These are phyloP conservation scores for Alternaria burnsii DNA, from an alignment of 2,329 filamentous ascomycete genomes.

Conservation along the genomic window DNA sequence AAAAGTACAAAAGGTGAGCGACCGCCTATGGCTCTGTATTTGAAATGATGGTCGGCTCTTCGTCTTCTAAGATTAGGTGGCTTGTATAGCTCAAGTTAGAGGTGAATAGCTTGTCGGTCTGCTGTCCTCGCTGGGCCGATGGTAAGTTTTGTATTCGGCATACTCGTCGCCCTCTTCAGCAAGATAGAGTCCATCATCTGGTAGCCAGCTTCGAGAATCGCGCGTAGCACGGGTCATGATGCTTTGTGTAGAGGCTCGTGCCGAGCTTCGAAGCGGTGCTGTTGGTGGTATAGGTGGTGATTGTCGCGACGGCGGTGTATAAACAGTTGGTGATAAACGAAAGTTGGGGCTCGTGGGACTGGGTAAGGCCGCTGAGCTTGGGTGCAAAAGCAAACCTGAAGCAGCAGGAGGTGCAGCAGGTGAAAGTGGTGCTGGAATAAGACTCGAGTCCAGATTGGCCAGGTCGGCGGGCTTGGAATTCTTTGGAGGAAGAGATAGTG, in stretches of 20 bases:
- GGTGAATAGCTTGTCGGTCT: conserved; percentile 36
- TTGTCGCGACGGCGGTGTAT: conserved; percentile 27
- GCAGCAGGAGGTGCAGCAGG: conserved; percentile 21
- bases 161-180: conserved; percentile 30
- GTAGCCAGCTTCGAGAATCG: conserved; percentile 34
- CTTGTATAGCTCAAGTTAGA: conserved; percentile 13
- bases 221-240: conserved; percentile 25
- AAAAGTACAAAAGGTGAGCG: not conserved
- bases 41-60: not conserved
- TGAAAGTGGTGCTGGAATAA: conserved; percentile 25
- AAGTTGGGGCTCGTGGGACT: conserved; percentile 31
- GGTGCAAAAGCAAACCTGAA: conserved; percentile 24
- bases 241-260: conserved; percentile 24
- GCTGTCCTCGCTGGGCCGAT: conserved; percentile 20
- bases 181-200: conserved; percentile 35
- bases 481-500: conserved; percentile 17
- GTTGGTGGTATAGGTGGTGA: conserved; percentile 13
- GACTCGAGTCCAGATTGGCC: conserved; percentile 4
- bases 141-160: conserved; percentile 28
- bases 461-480: conserved; percentile 1
- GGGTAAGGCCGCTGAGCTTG: conserved; percentile 23
- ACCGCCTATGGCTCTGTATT: not conserved
- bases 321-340: conserved; percentile 32
- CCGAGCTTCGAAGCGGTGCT: conserved; percentile 13
- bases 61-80: not conserved